Base-by-base conservation (phyloP, 257 asterid genomes). In the Rubia yunnanensis region DNA sequence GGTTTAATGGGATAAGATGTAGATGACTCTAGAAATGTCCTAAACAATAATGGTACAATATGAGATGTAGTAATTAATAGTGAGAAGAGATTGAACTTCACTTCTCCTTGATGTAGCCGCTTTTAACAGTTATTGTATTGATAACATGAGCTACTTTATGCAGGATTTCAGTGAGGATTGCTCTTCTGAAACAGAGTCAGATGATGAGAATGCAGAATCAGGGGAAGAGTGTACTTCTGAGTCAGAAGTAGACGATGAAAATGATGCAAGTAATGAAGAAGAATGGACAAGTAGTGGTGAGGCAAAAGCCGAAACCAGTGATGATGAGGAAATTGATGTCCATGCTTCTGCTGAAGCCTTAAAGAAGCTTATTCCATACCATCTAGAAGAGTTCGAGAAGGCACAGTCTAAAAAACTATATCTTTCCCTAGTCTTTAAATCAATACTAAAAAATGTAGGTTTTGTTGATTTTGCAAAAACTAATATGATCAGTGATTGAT, bases 371-470 rank as follows among this genome's bases (percentile, higher is more conserved):
- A 68, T 81, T 60, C 99, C 94, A 2, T 61, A 74, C 79, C 79
- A 71, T 68, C 74, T 83, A 32, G 99, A 88, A 70, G 95, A 86
- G 55, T 79, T 90, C 75, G 95, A 88, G 88, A 90, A 84, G 95
- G 97, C 86, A 83, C 60, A 67, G 53, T 38, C 44, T 27, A 30
- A 35, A 20, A 32, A 30, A 38, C 22, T 41, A 30, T 1, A 4
- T 3, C 1, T 27, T 24, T 53, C 22, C 5, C 2, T 2, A 22
- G 15, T 13, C 24, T 69, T 18, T 22, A 28, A n/a, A 34, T 49
- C 5, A 28, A 4, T 5, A 2, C 26, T 10, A 24, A 48, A 50
- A 56, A 23, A 0, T 49, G 55, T 61, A 14, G 20, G 2, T 54
- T 52, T 28, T 62, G n/a, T 18, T 36, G 58, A 8, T 23, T 9